Base-by-base conservation (phyloP, 1,284 basidiomycete genomes). In the Irpex sp. region DNA sequence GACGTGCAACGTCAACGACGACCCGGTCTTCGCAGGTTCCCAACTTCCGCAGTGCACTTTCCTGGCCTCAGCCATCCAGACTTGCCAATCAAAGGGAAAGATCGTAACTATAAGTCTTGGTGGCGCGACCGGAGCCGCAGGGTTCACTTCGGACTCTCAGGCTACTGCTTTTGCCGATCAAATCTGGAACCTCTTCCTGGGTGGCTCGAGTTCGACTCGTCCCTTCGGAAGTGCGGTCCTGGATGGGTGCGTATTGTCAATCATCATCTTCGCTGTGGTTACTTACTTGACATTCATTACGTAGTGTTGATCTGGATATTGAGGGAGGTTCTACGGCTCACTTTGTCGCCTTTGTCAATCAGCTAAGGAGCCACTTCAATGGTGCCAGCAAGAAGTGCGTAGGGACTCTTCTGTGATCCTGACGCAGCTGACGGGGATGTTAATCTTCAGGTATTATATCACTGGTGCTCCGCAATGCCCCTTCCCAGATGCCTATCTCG, bases 381-480 rank as follows among this genome's bases (percentile, higher is more conserved):
- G 76, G 77, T 37, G 83, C 81, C 6, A 78, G 71, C 72, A 87
- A 87, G 71, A 65, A 67, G 81, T 85, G 65, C 64, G 76, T 48
- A 49, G 36, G n/a, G 21, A 18, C 12, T 18, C 9, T n/a, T 61
- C 49, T 23, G 23, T 18, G 42, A 33, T 45, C 16, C 19, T 39
- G 28, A 57, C 21, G 6, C 23, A 47, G 49, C n/a, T 48, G 53
- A 57, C 51, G 52, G 1, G 49, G n/a, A 51, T 9, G 49, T 56
- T 36, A 36, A 33, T 33, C 39, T 33, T 21, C 45, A 84, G 83
- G 54, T 87, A 85, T 69, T 87, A 84, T 66, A 73, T 87, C 60
- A 85, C 83, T 16, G 85, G 77, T 64, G 85, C 86, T 3, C 86
- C 85, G n/a, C 85, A 88, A 65, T 87, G 86, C 70, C 83, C 83